Conservation (phyloP, 768 basidiomycete genomes). For the Russula emetica region DNA sequence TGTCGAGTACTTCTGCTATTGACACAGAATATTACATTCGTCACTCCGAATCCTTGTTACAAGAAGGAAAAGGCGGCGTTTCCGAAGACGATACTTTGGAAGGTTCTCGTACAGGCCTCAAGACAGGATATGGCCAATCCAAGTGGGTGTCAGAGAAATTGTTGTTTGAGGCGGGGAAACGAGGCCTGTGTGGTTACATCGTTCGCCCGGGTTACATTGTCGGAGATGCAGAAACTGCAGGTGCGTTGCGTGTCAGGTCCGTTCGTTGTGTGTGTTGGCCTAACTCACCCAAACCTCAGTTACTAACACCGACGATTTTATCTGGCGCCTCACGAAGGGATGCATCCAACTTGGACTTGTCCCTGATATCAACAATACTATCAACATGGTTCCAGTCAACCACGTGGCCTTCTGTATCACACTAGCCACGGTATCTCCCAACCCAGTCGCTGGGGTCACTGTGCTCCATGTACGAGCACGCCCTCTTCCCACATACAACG, state of each 20-base stretch:
- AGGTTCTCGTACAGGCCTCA: slow-evolving; percentile 66
- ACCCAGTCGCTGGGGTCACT: slow-evolving; percentile 40
- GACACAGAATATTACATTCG: slow-evolving; percentile 89
- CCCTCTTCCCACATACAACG: slow-evolving; percentile 87
- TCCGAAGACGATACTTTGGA: slow-evolving; percentile 88
- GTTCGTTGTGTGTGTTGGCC: not conserved
- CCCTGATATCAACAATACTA: slow-evolving; percentile 95
- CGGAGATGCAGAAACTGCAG: slow-evolving; percentile 83
- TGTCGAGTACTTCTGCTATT: slow-evolving; percentile 93
- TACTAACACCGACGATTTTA: slow-evolving; percentile 96
- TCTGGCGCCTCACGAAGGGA: slow-evolving; percentile 98
- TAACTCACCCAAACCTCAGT: slow-evolving; percentile 44
- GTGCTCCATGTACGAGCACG: slow-evolving; percentile 84
- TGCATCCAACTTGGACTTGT: slow-evolving; percentile 94
- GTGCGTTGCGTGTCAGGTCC: slow-evolving; percentile 42
- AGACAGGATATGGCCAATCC: slow-evolving; percentile 93
- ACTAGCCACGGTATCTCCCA: slow-evolving; percentile 62
- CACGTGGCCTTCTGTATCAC: slow-evolving; percentile 84
- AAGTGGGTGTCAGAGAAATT: slow-evolving; percentile 99
- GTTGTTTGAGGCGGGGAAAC: slow-evolving; percentile 82
- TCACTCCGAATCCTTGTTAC: slow-evolving; percentile 66
- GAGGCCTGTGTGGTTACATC: slow-evolving; percentile 82
- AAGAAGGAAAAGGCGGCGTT: slow-evolving; percentile 55
- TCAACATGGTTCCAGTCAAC: slow-evolving; percentile 98
- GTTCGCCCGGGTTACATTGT: slow-evolving; percentile 95